Base-by-base conservation (phyloP, 2,329 filamentous ascomycete genomes). In the Daldinia sp. region DNA sequence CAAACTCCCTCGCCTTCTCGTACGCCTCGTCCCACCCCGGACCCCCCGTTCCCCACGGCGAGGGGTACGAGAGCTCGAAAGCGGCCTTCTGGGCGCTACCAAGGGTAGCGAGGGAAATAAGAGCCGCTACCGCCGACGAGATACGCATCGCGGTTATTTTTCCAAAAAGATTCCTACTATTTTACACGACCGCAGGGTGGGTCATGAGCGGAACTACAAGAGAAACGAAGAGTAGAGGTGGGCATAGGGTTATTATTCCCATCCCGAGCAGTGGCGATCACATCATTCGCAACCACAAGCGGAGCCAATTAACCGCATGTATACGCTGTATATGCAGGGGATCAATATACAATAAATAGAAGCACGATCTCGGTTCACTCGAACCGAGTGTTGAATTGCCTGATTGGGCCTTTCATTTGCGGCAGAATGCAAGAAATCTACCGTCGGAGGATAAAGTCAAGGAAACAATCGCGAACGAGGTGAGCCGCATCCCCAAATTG, bases 1-100 rank as follows among this genome's bases (percentile, higher is more conserved):
- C 89, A 64, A 92, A 90, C 6, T 83, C 83, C 41, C 83, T 81
- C 0, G 90, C 90, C 71, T 87, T 87, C 10, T 78, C 77, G 72
- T 91, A 89, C 10, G 90, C 88, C 15, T 82, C 81, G 5, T 81
- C 82, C 89, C 90, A 92, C 10, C 67, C 69, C 7, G 69, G 67
- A 2, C 70, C 70, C 6, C 70, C 69, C 1, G 63, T 37, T 3
- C 64, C 63, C 70, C 71, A 73, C 1, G 71, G 71, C 43, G 70
- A 70, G 8, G 71, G 71, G 49, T 65, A 73, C 19, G 64, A 71
- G 1, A 61, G 65, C n/a, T 66, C 64, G 10, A 60, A 65, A 8
- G 63, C 65, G 9, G 61, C 53, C 45, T 52, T 8, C 57, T 64
- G 51, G 30, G 66, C 61, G 10, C 41, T 5, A n/a, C 25, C 48